Conservation (phyloP, 441 rosid genomes). For the Jatropha multifida region DNA sequence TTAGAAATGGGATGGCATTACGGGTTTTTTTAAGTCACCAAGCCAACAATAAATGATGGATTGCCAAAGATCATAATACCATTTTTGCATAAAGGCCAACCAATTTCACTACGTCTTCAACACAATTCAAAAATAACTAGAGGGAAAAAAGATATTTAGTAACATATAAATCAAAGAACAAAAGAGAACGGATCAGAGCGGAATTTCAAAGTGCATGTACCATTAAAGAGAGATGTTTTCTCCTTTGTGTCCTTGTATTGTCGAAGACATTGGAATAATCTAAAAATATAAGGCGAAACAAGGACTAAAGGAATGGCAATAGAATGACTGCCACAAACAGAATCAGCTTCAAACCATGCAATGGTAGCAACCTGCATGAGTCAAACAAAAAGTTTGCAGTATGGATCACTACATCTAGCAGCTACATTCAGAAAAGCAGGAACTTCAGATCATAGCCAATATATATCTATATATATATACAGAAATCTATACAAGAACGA, state of each 20-base stretch:
- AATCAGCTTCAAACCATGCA: slow-evolving; percentile 99
- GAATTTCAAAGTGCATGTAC: slow-evolving; percentile 36
- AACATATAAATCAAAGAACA: neutral
- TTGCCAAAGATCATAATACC: neutral
- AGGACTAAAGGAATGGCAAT: slow-evolving; percentile 84
- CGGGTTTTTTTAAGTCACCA: neutral
- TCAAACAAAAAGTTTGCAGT: slow-evolving; percentile 20
- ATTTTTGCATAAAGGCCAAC: neutral
- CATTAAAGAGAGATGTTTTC: slow-evolving; percentile 73
- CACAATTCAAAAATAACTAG: neutral
- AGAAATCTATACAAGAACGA: slow-evolving; percentile 8
- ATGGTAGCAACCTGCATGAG: slow-evolving; percentile 82
- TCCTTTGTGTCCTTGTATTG: slow-evolving; percentile 89
- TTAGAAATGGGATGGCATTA: neutral
- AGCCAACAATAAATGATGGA: neutral
- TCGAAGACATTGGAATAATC: slow-evolving; percentile 89
- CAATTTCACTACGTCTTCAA: neutral
- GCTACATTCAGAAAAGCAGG: neutral
- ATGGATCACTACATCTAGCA: neutral
- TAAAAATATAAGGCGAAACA: slow-evolving; percentile 87
- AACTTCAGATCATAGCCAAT: neutral
- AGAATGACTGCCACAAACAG: slow-evolving; percentile 97
- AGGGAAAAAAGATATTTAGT: neutral
- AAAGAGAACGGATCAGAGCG: neutral
- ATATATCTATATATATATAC: neutral